Base-by-base conservation (phyloP, 2,329 filamentous ascomycete species). In the Fusarium goolgardi region DNA sequence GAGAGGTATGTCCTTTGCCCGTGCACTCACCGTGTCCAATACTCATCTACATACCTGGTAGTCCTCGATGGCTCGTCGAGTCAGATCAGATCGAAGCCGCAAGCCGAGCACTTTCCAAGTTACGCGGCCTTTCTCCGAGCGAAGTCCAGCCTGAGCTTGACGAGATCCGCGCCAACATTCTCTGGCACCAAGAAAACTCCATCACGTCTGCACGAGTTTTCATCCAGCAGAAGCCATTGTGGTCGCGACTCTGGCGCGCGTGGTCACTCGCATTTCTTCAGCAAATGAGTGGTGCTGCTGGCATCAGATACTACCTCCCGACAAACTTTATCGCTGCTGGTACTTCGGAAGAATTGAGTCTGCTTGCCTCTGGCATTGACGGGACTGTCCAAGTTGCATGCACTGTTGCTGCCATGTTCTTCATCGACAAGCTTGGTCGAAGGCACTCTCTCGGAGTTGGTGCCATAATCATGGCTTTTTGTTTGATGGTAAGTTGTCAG, bases 361-460 rank as follows among this genome's bases (percentile, higher is more conserved):
- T 63, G 0, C 41, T 63, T 18, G 59, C 59, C 5, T 63, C 60
- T 35, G 60, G 59, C 1, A 63, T 63, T 2, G 60, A 63, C 2
- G 60, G 60, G 5, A 63, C 60, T 10, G 60, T 63, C 1, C 60
- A 63, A 11, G 60, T 63, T 9, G 37, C 43, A 1, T 63, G 60
- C n/a, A 63, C 60, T 11, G 9, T 63, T 63, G 59, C 60, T 7
- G 60, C 60, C 2, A 63, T 63, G 58, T 63, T 63, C 43, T 63
- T 63, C 6, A 63, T 63, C 16, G 60, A 63, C 9, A 63, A 63
- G 21, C n/a, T 63, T 4, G 60, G 60, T 10, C 27, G 60, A 45
- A 56, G 60, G 11, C 60, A 63, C 37, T 63, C 60, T 0, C 60
- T 63, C 3, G 60, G 60, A 0, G 44, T 63, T 1, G 60, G 60